phyloP scores from a whole-genome alignment of 768 basidiomycete genomes.

The Russula sp. region DNA sequence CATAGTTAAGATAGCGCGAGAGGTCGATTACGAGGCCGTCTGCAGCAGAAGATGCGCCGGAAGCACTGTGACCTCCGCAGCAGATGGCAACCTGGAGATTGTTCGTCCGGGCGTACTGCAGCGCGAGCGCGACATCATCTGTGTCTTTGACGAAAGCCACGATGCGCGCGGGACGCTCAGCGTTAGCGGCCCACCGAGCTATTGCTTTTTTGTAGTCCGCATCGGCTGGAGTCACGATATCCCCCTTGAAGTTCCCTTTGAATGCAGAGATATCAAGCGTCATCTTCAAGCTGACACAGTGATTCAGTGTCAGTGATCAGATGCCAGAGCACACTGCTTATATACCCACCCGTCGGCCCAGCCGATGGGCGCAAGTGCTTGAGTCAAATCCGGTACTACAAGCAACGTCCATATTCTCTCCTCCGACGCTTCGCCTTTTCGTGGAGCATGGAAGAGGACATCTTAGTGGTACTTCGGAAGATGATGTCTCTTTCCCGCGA shows the following conservation, averaged over 20 bases:
- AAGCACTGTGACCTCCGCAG: constrained; percentile 45
- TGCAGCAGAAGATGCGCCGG: constrained; percentile 40
- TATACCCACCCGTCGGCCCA: no score
- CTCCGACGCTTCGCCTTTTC: no score
- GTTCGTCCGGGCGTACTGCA: constrained; percentile 35
- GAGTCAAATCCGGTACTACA: no score
- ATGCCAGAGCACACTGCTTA: no score
- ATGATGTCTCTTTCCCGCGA: no score
- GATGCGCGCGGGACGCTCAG: constrained; percentile 36
- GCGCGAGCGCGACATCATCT: constrained; percentile 35
- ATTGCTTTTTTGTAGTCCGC: constrained; percentile 37
- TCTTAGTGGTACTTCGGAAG: no score
- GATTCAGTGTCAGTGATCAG: no score
- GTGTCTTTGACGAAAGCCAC: constrained; percentile 41
- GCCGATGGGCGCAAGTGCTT: no score
- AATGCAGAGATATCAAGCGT: constrained; percentile 24
- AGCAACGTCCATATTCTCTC: no score
- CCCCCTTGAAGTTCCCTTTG: constrained; percentile 36
- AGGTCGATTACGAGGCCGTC: constrained; percentile 48
- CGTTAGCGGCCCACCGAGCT: constrained; percentile 40
- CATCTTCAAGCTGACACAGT: no score
- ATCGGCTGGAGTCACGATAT: constrained; percentile 37
- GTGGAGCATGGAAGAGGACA: no score
- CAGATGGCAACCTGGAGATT: constrained; percentile 38
- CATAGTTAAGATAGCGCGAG: constrained; percentile 37